phyloP scores from a whole-genome alignment of 2,329 filamentous ascomycete genomes.

The Cordyceps sp. region DNA sequence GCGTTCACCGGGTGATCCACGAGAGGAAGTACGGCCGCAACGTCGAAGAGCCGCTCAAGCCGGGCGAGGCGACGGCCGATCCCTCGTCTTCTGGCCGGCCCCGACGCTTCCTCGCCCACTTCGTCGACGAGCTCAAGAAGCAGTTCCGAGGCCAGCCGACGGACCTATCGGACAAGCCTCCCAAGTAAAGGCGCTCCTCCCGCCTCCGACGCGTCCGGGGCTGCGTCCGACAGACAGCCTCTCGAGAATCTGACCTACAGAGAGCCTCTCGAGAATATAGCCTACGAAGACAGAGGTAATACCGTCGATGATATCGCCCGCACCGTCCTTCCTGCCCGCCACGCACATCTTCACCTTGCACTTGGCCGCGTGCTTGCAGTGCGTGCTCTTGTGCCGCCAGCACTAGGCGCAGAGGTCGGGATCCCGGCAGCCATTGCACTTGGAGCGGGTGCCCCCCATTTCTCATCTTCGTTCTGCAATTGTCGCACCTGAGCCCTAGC shows the following conservation, averaged over 20 bases:
- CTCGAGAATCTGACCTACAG: too few species aligned
- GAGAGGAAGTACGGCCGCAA: constrained; percentile 30
- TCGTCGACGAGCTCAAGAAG: constrained; percentile 32
- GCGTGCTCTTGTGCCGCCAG: too few species aligned
- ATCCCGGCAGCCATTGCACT: too few species aligned
- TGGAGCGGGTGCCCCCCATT: too few species aligned
- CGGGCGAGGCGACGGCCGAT: constrained; percentile 31
- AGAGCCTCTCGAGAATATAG: too few species aligned
- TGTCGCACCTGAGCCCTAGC: too few species aligned
- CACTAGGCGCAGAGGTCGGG: too few species aligned
- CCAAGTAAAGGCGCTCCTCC: constrained; percentile 7
- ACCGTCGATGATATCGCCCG: neutral
- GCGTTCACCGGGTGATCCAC: constrained; percentile 33
- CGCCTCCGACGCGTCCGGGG: too few species aligned
- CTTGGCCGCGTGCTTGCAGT: neutral
- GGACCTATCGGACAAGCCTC: constrained; percentile 16
- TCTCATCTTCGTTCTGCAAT: too few species aligned
- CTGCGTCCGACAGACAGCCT: too few species aligned
- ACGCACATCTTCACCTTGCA: constrained; percentile 1
- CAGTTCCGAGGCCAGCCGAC: constrained; percentile 29
- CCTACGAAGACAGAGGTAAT: too few species aligned
- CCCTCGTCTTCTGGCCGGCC: constrained; percentile 10
- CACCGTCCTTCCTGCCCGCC: neutral
- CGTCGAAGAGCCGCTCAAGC: constrained; percentile 31
- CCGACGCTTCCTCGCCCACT: constrained; percentile 26